These are phyloP conservation scores for Trichocomaceae sp. DNA, from an alignment of 2,329 filamentous ascomycete genomes.

Conservation along the genomic window DNA sequence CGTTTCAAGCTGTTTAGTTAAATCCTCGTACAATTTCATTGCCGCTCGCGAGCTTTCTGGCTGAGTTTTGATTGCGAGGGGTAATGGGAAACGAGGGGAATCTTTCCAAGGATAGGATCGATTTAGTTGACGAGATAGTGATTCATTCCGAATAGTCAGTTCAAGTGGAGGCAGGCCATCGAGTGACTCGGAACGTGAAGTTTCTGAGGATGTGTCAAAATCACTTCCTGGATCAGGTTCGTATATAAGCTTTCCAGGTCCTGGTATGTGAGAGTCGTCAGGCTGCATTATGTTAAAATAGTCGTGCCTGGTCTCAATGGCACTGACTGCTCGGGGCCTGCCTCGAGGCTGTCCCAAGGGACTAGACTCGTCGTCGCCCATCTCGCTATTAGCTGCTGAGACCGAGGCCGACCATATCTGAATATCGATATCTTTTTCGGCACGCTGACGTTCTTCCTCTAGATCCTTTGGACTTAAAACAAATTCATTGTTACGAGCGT, in stretches of 20 bases:
- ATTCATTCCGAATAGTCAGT: slow-evolving; percentile 22
- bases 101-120: slow-evolving; percentile 47
- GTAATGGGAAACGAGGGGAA: slow-evolving; percentile 25
- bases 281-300: slow-evolving; percentile 27
- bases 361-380: slow-evolving; percentile 26
- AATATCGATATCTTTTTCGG: slow-evolving; percentile 50
- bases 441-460: slow-evolving; percentile 39
- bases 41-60: slow-evolving; percentile 50
- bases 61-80: slow-evolving; percentile 33
- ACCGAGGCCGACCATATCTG: slow-evolving; percentile 47
- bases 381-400: slow-evolving; percentile 42
- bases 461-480: slow-evolving; percentile 48
- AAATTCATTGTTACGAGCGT: slow-evolving; percentile 38
- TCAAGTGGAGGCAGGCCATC: slow-evolving; percentile 19
- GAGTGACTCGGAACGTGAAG: slow-evolving; percentile 20
- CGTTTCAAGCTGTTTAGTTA: slow-evolving; percentile 47
- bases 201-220: slow-evolving; percentile 19
- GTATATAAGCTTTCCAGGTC: slow-evolving; percentile 45
- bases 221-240: slow-evolving; percentile 37
- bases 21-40: slow-evolving; percentile 47
- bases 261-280: slow-evolving; percentile 42
- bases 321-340: slow-evolving; percentile 40
- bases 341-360: slow-evolving; percentile 17
- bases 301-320: slow-evolving; percentile 30
- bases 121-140: slow-evolving; percentile 32